These are phyloP conservation scores for Neophaeococcomyces mojaviensis DNA, from an alignment of 2,329 filamentous ascomycete genomes.

Conservation along the genomic window DNA sequence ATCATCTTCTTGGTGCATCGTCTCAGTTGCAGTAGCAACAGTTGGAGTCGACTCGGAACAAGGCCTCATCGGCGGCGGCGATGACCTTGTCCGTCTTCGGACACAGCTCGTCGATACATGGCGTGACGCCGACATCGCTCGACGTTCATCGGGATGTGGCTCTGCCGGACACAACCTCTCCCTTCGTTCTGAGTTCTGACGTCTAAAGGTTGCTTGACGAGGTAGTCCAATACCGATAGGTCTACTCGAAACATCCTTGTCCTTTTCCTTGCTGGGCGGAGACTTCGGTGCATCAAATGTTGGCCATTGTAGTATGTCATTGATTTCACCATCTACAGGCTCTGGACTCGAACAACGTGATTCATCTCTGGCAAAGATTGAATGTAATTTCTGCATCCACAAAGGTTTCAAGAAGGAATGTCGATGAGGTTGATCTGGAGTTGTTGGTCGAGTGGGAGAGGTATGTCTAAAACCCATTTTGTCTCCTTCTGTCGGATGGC, in stretches of 20 bases:
- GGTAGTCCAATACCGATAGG: conserved; percentile 69
- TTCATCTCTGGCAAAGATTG: conserved; percentile 8
- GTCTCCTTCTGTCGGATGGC: neutral
- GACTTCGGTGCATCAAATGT: neutral
- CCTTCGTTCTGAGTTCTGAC: conserved; percentile 73
- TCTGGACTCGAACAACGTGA: conserved; percentile 7
- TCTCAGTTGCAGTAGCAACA: conserved; percentile 26
- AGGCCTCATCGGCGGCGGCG: conserved; percentile 31
- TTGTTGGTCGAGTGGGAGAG: conserved; percentile 5
- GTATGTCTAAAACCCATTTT: conserved; percentile 9
- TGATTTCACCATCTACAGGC: neutral
- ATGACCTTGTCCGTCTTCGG: conserved; percentile 35
- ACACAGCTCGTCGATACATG: conserved; percentile 10
- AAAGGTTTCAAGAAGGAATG: conserved; percentile 3
- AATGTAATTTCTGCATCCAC: conserved; percentile 7
- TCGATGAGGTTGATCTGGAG: conserved; percentile 2
- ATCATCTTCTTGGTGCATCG: conserved; percentile 5
- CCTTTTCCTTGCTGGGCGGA: neutral
- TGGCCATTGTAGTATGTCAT: conserved; percentile 1
- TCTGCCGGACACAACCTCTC: conserved; percentile 62
- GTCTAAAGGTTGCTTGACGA: conserved; percentile 68
- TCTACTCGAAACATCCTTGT: conserved; percentile 3
- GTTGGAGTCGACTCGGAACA: conserved; percentile 29
- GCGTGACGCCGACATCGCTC: conserved; percentile 57
- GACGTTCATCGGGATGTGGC: conserved; percentile 57